Evolutionary conservation across 1,284 basidiomycete species (phyloP), one percentile per base, ranked within the genome.

Genomic region (Rhizopogon hawkerae): DNA sequence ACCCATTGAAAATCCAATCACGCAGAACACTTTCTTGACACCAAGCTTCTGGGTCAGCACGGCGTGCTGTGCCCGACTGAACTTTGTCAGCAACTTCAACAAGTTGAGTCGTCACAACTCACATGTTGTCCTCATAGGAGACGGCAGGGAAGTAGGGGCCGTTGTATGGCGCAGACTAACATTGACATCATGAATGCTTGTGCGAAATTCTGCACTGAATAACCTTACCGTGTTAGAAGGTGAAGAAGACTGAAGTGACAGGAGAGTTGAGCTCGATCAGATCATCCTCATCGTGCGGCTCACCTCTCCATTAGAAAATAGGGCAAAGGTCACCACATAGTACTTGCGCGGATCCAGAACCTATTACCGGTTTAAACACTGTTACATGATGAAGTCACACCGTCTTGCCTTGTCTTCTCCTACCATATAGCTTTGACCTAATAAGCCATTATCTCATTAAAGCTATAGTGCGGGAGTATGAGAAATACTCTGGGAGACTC

Each of bases 111-210:
- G 18, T 34, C n/a, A 11, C 21, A 11, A 23, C 74, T 65, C 49
- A 78, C 78, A 80, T 72, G 54, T 81, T 82, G 52, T 81, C 79
- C 57, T 77, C 74, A 55, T 81, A 81, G 33, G 72, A 71, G 3
- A 75, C 63, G 6, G 64, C 59, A 6, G 74, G 75, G 50, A 77
- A 77, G 53, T 71, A 72, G 7, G 71, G 71, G 0, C 75, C 75
- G 45, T 74, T 74, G 56, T 72, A 73, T 0, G 75, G 75, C 10
- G 58, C 55, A 14, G 73, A 69, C 73, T 75, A n/a, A 24, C 46
- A 24, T 50, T 29, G n/a, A 35, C 16, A 2, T 13, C 8, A 24
- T 58, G 10, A 58, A 36, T 1, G 31, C 21, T 34, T 18, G 14
- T 26, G 37, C 18, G 31, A 9, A 9, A 29, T 26, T 38, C 11